Evolutionary conservation across 2,329 filamentous ascomycete genomes (phyloP).

Genomic region (Thelonectria blattea): DNA sequence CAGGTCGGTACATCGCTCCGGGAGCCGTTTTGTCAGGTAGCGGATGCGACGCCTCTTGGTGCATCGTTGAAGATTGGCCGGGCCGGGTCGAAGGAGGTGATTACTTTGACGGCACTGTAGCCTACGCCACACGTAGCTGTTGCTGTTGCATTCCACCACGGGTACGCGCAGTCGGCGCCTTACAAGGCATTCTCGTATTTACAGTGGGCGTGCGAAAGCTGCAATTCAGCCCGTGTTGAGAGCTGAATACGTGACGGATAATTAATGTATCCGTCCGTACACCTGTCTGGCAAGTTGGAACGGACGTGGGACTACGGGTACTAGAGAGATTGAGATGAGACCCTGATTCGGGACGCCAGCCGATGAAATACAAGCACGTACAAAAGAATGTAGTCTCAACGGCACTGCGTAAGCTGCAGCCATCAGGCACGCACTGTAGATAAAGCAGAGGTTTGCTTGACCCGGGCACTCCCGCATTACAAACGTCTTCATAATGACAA

Average conservation of each 20-base stretch:
- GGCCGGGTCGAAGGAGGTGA: constrained; percentile 22
- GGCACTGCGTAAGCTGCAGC: too few relatives aligned
- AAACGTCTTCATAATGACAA: constrained; percentile 3
- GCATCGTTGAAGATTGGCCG: constrained; percentile 12
- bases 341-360: background rate
- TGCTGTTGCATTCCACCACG: background rate
- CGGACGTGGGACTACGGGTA: too few relatives aligned
- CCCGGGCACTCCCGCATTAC: background rate
- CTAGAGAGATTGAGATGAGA: too few relatives aligned
- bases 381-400: too few relatives aligned
- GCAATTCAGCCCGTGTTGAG: too few relatives aligned
- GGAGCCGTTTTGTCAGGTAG: background rate
- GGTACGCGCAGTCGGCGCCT: background rate
- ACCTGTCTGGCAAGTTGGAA: too few relatives aligned
- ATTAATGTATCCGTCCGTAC: too few relatives aligned
- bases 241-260: too few relatives aligned
- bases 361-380: too few relatives aligned
- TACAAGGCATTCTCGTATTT: background rate
- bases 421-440: background rate
- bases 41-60: constrained; percentile 1
- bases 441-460: background rate
- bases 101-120: background rate
- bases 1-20: constrained; percentile 19
- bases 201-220: too few relatives aligned
- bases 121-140: background rate